Evolutionary conservation across 2,329 filamentous ascomycete species (phyloP), one percentile per base, ranked within the genome.

Genomic region (Diplodia scrobiculata): DNA sequence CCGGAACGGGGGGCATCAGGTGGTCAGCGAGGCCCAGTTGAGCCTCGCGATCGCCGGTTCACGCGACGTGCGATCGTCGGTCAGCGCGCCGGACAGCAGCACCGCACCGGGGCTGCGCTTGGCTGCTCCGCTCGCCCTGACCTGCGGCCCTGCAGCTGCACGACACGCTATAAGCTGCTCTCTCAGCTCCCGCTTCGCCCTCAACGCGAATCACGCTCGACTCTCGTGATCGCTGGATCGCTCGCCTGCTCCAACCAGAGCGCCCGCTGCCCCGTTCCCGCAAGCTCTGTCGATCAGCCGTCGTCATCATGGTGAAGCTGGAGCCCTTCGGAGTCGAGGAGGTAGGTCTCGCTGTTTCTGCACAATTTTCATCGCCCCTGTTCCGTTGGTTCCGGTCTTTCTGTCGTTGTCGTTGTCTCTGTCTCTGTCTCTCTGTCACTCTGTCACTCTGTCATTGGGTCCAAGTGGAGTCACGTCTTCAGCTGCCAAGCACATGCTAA

Each of bases 271-370:
- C 58, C 58, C n/a, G 58, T 62, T 62, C 58, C 25, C 58, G n/a
- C 58, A 29, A 50, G 58, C 45, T 19, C 54, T 29, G 58, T 25
- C 41, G 58, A 62, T 50, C 58, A 62, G 36, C 58, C 45, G 21
- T 11, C 25, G 60, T 27, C 47, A 36, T 29, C 80, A 1, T 65
- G 63, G 63, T 65, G 27, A 29, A 48, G 9, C 10, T 65, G 29
- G 63, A 65, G 52, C 63, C 51, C 17, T 65, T 65, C 19, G 63
- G 47, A 9, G 63, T 65, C 14, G 63, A 65, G 25, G 51, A 65
- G 41, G 63, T 65, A 65, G 41, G 63, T 65, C 13, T 29, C 25
- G 32, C 36, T 32, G 36, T 4, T 47, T 27, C 13, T 19, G 38
- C 38, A 19, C 13, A 27, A 19, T 48, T 47, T 48, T 19, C 25